Percentiles rank a stretch among this genome's conserved stretches.
Conservation (phyloP, 805 yeast genomes). For the Isabelozyma pseudorhagii region DNA sequence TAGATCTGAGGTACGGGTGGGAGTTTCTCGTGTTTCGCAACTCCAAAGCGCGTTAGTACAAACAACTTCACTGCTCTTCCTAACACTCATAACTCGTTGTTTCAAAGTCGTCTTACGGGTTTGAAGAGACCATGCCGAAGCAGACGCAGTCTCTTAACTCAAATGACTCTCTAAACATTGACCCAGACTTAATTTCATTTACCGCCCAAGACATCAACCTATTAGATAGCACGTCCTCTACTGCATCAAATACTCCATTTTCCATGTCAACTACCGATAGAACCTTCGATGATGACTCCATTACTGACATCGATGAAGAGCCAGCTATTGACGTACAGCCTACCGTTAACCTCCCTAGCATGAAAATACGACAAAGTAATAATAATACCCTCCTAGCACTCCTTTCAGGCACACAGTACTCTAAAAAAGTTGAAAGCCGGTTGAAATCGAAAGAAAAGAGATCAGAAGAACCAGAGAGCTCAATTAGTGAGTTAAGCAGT, state of each 20-base stretch:
- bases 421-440: conserved; percentile 1
- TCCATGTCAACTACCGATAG: background rate
- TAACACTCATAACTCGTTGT: too few species aligned
- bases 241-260: background rate
- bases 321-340: background rate
- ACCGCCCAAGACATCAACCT: background rate
- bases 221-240: background rate
- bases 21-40: background rate
- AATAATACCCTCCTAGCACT: conserved; percentile 10
- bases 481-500: background rate
- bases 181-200: background rate
- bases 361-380: background rate
- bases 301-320: background rate
- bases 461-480: background rate
- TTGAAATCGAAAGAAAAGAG: background rate
- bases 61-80: background rate
- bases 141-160: background rate
- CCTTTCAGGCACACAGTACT: conserved; percentile 12
- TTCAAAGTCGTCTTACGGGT: background rate
- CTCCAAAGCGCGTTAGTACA: background rate
- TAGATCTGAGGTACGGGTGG: background rate
- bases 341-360: too few species aligned
- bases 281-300: background rate
- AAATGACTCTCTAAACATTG: background rate
- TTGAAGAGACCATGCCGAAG: background rate